A percentile compares a stretch with the other conserved stretches of the same genome.
phyloP scores from a whole-genome alignment of 495 filamentous ascomycete genomes.

The Podospora pseudopauciseta region DNA sequence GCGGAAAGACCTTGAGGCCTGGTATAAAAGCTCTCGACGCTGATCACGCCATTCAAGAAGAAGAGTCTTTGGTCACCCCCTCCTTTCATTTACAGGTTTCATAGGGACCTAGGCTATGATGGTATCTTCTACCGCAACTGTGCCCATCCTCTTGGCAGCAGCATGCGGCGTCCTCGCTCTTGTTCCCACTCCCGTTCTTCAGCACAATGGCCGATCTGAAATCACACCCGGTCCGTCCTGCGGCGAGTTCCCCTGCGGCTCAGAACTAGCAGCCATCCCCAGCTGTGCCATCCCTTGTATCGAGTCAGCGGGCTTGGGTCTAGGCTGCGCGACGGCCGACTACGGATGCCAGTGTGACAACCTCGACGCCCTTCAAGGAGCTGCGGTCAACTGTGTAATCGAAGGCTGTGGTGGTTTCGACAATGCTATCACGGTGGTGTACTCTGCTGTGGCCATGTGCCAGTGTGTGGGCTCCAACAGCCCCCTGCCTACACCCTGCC shows the following conservation, averaged over 20 bases:
- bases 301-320: background rate
- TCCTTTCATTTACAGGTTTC: background rate
- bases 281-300: conserved; percentile 12
- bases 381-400: background rate
- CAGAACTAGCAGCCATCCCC: background rate
- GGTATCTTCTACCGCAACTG: background rate
- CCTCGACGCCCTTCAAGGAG: background rate
- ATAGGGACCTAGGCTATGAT: background rate
- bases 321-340: conserved; percentile 7
- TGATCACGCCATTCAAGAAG: background rate
- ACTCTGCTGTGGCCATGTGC: background rate
- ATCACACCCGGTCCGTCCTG: background rate
- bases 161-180: background rate
- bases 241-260: conserved; percentile 7
- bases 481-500: background rate
- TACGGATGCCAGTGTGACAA: conserved; percentile 8
- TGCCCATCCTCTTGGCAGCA: background rate
- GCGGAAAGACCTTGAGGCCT: background rate
- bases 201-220: background rate
- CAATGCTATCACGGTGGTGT: background rate
- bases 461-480: background rate
- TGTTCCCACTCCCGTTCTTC: background rate
- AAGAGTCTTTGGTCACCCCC: background rate
- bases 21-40: background rate
- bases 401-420: background rate